Conservation (phyloP, 495 filamentous ascomycete species). For the Penicillium flavigenum region DNA sequence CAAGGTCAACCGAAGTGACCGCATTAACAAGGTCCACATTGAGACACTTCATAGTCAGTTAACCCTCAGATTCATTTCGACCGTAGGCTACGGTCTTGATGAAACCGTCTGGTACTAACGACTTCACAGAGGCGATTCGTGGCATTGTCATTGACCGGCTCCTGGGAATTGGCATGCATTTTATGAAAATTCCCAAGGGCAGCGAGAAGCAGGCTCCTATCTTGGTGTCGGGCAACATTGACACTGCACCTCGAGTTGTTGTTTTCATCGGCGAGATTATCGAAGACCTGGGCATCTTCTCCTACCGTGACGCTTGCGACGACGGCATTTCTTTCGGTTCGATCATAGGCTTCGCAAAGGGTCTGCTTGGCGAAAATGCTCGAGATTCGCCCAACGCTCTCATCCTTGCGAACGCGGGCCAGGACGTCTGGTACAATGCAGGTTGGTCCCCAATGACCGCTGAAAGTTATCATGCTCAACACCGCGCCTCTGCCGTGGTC, state of each 20-base stretch:
- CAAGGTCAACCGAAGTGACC: conserved; percentile 66
- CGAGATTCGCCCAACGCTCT: conserved; percentile 36
- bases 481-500: conserved; percentile 54
- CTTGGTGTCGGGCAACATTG: conserved; percentile 57
- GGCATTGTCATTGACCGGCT: neutral
- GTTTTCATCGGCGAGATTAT: conserved; percentile 67
- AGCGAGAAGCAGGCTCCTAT: conserved; percentile 64
- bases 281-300: conserved; percentile 74
- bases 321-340: conserved; percentile 67
- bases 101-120: neutral
- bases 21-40: conserved; percentile 67
- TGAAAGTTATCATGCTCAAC: conserved; percentile 50
- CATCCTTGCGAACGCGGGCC: conserved; percentile 70
- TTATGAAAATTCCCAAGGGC: conserved; percentile 58
- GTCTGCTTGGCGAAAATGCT: conserved; percentile 33
- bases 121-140: neutral
- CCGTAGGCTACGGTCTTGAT: neutral
- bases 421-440: conserved; percentile 66
- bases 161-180: conserved; percentile 13
- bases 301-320: conserved; percentile 60
- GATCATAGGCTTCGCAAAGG: conserved; percentile 58
- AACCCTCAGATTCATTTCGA: neutral
- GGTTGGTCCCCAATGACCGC: conserved; percentile 54
- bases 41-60: conserved; percentile 66
- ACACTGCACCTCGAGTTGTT: conserved; percentile 61